A percentile compares a stretch with the other conserved stretches of the same genome.
These are phyloP conservation scores for Botryosphaeria dothidea DNA, from an alignment of 2,329 filamentous ascomycete species.

Conservation along the genomic window DNA sequence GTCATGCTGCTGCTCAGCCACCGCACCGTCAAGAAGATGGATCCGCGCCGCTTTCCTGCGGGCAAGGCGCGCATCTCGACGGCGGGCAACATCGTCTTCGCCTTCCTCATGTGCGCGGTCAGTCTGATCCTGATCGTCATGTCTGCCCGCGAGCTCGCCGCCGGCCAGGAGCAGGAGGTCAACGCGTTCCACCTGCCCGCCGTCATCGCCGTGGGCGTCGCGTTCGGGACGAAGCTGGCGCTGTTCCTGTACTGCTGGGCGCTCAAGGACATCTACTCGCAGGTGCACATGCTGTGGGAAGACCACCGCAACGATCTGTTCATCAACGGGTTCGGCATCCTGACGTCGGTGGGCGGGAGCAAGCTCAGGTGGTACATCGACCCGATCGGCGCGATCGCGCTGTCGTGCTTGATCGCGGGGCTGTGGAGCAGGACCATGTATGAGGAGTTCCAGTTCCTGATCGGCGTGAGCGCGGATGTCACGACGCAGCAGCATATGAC, in stretches of 20 bases:
- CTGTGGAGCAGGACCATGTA: conserved; percentile 88
- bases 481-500: conserved; percentile 91
- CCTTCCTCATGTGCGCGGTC: conserved; percentile 91
- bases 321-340: conserved; percentile 89
- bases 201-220: conserved; percentile 79
- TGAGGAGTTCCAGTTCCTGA: conserved; percentile 84
- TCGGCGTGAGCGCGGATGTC: conserved; percentile 84
- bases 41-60: conserved; percentile 81
- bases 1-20: conserved; percentile 82
- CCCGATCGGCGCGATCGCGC: conserved; percentile 84
- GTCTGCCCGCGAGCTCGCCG: conserved; percentile 69
- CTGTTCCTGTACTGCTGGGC: conserved; percentile 94
- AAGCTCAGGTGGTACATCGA: conserved; percentile 95
- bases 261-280: conserved; percentile 84
- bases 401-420: conserved; percentile 74
- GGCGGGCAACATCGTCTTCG: conserved; percentile 93
- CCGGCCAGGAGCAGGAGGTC: conserved; percentile 46
- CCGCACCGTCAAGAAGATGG: conserved; percentile 84
- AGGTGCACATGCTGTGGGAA: conserved; percentile 91
- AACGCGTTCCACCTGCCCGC: conserved; percentile 77
- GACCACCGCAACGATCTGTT: conserved; percentile 97
- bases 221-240: conserved; percentile 78
- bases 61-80: conserved; percentile 95
- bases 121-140: conserved; percentile 92
- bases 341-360: conserved; percentile 84